Base-by-base conservation (phyloP, 2,329 filamentous ascomycete species). In the Trichoderma cornu-damae region DNA sequence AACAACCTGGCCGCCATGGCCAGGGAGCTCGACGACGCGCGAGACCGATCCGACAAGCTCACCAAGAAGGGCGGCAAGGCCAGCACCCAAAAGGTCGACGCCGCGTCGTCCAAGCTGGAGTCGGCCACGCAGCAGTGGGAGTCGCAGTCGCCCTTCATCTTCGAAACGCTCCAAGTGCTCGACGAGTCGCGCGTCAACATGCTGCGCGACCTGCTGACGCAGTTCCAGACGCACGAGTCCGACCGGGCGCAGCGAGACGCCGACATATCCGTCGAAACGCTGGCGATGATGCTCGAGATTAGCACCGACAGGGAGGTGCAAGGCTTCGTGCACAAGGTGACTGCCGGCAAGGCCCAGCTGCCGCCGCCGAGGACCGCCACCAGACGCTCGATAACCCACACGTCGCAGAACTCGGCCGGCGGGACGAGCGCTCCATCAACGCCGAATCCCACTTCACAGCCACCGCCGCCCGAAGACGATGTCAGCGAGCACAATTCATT, bases 161-260 rank as follows among this genome's bases (percentile, higher is more conserved):
- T 96, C 68, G 94, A 99, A 73, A 88, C 87, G 60, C 82, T 99
- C 24, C 94, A 99, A 70, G 87, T 89, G 5, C 77, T 95, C 30
- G 94, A 99, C 68, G 94, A 99, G 75, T 86, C 83, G 65, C 85
- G 94, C 57, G 78, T 95, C 63, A 96, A 96, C 71, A 88, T 95
- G 67, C 79, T 99, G 59, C 88, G 93, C 61, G 93, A 97, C 72
- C 83, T 89, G 38, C 80, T 99, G 60, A 97, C 94, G 1, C 92
- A 96, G 67, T 88, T 93, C 65, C 87, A 96, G 72, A 99, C 94
- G 0, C 88, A 96, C 69, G 93, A 97, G 70, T 83, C 90, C 26
- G 94, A 99, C 68, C 85, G 89, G 64, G 85, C 93, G 14, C 89
- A 96, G 70, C 83, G 88, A 58, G 86, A 81, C 60, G 84, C 90